Evolutionary conservation across 352 stramenopile genomes (phyloP), one percentile per base, ranked within the genome.

Genomic region (Pilasporangium apinafurcum): DNA sequence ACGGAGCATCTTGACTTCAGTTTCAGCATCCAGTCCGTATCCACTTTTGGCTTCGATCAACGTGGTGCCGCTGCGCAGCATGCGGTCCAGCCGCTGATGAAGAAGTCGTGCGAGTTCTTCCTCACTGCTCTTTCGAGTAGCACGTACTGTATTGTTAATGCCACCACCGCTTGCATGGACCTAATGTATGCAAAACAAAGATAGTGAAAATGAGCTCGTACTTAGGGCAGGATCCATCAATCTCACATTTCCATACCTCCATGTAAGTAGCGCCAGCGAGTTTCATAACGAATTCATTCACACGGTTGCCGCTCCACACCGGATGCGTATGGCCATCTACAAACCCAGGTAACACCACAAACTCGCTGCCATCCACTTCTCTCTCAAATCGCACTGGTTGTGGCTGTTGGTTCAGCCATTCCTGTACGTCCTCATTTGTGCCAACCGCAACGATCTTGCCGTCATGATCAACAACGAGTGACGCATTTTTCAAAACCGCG

Each of bases 201-300:
- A 42, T 27, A n/a, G 14, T 12, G 10, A 12, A 46, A 31, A 37
- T 40, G 13, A 18, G 9, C 12, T 40, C 22, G 20, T 16, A 42
- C 10, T 13, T 37, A 37, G 31, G 10, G 38, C 10, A n/a, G 13
- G 22, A 31, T 13, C 10, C 10, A 42, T 37, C 13, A 9, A 37
- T 18, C 38, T 9, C 9, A n/a, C n/a, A 31, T 5, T 7, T 12
- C 12, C 36, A 3, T 16, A 63, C 67, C 24, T 92, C 73, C 81
- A 93, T 90, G 61, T 93, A 92, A 6, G 78, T 89, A 16, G 81
- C 81, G 12, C 81, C 78, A 7, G 77, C 75, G 21, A 93, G 64
- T 65, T 93, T 93, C 77, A 93, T 89, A 36, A 75, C 77, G 36
- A 90, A 93, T 59, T 93, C 81, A 36, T 81, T 68, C n/a, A 90